These are phyloP conservation scores for Tranzscheliella williamsii DNA, from an alignment of 1,284 basidiomycete genomes.

Conservation along the genomic window DNA sequence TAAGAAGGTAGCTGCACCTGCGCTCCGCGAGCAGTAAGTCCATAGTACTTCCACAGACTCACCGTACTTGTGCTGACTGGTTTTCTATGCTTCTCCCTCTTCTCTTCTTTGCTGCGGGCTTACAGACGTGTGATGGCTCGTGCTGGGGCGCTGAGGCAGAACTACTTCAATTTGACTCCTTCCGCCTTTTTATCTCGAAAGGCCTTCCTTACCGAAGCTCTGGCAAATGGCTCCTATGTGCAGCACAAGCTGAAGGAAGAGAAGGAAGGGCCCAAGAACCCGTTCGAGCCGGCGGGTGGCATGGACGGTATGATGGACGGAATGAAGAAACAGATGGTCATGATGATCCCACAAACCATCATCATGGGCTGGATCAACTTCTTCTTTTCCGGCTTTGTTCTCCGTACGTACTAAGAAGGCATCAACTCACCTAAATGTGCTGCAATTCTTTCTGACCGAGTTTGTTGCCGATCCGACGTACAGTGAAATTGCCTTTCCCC, in stretches of 20 bases:
- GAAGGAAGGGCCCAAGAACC: constrained; percentile 63
- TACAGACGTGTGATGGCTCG: constrained; percentile 50
- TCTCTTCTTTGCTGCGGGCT: not conserved
- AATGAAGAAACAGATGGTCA: constrained; percentile 97
- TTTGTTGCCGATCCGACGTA: constrained; percentile 81
- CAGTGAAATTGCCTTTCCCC: constrained; percentile 90
- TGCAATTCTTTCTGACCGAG: constrained; percentile 92
- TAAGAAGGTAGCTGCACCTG: constrained; percentile 76
- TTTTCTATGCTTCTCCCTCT: not conserved
- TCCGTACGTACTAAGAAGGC: constrained; percentile 81
- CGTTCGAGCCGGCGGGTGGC: constrained; percentile 79
- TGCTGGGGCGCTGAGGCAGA: constrained; percentile 40
- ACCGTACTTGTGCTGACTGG: not conserved
- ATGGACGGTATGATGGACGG: constrained; percentile 99
- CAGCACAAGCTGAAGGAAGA: constrained; percentile 45
- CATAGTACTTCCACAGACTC: too few relatives aligned
- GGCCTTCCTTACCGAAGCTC: constrained; percentile 40
- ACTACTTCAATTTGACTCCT: constrained; percentile 50
- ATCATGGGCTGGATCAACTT: constrained; percentile 99
- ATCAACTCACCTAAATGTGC: not conserved
- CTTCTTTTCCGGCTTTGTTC: constrained; percentile 97
- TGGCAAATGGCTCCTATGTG: constrained; percentile 51
- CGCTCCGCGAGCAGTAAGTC: constrained; percentile 89
- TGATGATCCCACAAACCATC: constrained; percentile 70
- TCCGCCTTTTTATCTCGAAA: constrained; percentile 42